Evolutionary conservation across 2,329 filamentous ascomycete species (phyloP), one percentile per base, ranked within the genome.

Genomic region (Fusarium pseudocircinatum): DNA sequence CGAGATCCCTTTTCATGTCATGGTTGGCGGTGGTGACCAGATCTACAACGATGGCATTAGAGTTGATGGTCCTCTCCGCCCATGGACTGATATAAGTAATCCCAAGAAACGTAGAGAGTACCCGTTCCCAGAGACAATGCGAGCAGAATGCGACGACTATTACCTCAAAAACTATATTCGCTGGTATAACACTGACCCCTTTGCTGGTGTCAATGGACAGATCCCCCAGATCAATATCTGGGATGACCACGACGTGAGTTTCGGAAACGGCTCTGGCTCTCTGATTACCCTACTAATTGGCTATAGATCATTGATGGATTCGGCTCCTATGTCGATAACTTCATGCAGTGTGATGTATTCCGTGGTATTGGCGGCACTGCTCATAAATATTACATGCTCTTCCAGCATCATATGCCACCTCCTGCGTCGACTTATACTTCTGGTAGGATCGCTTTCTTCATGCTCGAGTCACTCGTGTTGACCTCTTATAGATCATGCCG

Each of bases 331-430:
- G 91, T 95, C 32, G 91, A 98, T 78, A 91, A 95, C 42, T 98
- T 98, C 80, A 98, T 98, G 95, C 90, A 89, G 77, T 96, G 94
- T 58, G 89, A 94, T 52, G 94, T 99, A 11, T 98, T 99, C 82
- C 92, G 93, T 49, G 96, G 96, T 26, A 90, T 99, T 63, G 96
- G 96, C 10, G 94, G 94, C 37, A 91, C 95, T 61, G 96, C 96
- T 3, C 97, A 96, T 86, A 99, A 99, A 83, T 98, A 98, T 83
- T 99, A 99, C 81, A 90, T 98, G 88, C 89, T 99, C 15, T 99
- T 99, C 83, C 96, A 99, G 83, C 96, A 99, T 77, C 96, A 98
- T 78, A 85, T 97, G 56, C 90, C 95, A 18, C 96, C 96, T 3
- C 95, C 96, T 1, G 86, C 88, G 70, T 95, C 93, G 36, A 97